Conservation (phyloP, 1,284 basidiomycete species). For the Rhodofomes roseus region DNA sequence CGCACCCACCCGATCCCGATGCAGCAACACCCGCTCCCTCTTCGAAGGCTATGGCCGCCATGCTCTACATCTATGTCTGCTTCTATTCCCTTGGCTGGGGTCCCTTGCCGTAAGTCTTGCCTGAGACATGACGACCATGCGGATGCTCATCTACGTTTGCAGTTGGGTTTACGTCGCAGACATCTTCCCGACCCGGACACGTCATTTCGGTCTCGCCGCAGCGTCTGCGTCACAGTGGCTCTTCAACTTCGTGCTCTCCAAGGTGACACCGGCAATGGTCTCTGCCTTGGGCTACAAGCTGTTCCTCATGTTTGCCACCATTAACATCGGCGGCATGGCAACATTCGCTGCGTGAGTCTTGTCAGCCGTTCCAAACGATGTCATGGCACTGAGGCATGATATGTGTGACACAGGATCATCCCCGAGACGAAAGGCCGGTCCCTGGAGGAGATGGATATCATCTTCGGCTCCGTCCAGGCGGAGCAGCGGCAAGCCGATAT, state of each 20-base stretch:
- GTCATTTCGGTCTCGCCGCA: slow-evolving; percentile 72
- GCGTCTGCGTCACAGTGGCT: slow-evolving; percentile 77
- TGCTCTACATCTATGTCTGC: slow-evolving; percentile 74
- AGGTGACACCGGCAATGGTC: slow-evolving; percentile 66
- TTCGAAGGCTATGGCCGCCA: slow-evolving; percentile 67
- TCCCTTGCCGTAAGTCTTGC: slow-evolving; percentile 21
- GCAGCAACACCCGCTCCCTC: slow-evolving; percentile 41
- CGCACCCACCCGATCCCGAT: slow-evolving; percentile 49
- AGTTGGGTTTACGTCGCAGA: slow-evolving; percentile 74
- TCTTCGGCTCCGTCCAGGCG: slow-evolving; percentile 65
- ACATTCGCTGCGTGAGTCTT: slow-evolving; percentile 28
- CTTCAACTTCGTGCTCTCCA: slow-evolving; percentile 77
- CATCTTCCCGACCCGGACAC: slow-evolving; percentile 80
- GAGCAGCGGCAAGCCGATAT: slow-evolving; percentile 59
- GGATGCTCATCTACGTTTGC: slow-evolving; percentile 34
- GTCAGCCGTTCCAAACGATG: not conserved
- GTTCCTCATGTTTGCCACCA: slow-evolving; percentile 66
- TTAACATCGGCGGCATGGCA: slow-evolving; percentile 45
- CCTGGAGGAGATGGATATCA: slow-evolving; percentile 78
- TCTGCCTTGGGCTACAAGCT: slow-evolving; percentile 60
- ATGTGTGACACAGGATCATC: slow-evolving; percentile 43
- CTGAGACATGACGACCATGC: not conserved
- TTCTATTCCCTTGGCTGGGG: slow-evolving; percentile 66
- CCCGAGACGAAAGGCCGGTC: slow-evolving; percentile 76
- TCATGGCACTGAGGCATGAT: slow-evolving; percentile 13